Evolutionary conservation across 78 protist genomes (phyloP).

Genomic region (Tieghemostelium lacteum): DNA sequence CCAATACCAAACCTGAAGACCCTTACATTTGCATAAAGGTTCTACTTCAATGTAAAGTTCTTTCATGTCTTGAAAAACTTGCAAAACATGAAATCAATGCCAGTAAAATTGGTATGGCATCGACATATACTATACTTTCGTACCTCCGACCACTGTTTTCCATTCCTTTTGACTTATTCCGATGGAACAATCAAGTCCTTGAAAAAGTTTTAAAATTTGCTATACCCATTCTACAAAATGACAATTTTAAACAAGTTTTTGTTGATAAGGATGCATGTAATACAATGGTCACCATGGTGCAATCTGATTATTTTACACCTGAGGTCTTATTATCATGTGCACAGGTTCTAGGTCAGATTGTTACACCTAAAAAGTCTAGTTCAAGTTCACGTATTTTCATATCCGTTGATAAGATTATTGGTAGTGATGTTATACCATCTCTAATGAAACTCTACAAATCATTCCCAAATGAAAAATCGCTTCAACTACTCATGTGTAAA

Average conservation of each 20-base stretch:
- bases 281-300: constrained; percentile 48
- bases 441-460: constrained; percentile 49
- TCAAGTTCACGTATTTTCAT: neutral
- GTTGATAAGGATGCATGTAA: constrained; percentile 58
- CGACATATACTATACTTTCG: neutral
- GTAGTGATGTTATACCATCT: constrained; percentile 56
- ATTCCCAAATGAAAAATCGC: constrained; percentile 42
- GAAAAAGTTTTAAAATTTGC: constrained; percentile 39
- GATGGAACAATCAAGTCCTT: constrained; percentile 46
- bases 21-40: neutral
- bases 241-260: constrained; percentile 43
- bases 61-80: constrained; percentile 52
- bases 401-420: constrained; percentile 53
- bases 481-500: constrained; percentile 50
- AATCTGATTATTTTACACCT: constrained; percentile 35
- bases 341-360: constrained; percentile 49
- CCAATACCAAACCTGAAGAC: constrained; percentile 12
- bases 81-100: constrained; percentile 43
- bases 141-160: constrained; percentile 23
- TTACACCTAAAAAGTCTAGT: constrained; percentile 22
- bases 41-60: constrained; percentile 15
- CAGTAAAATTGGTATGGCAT: constrained; percentile 12
- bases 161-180: constrained; percentile 39
- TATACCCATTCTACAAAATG: constrained; percentile 28
- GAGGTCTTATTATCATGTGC: constrained; percentile 46